Base-by-base conservation (phyloP, 352 stramenopile species). In the Pythium monospermum region DNA sequence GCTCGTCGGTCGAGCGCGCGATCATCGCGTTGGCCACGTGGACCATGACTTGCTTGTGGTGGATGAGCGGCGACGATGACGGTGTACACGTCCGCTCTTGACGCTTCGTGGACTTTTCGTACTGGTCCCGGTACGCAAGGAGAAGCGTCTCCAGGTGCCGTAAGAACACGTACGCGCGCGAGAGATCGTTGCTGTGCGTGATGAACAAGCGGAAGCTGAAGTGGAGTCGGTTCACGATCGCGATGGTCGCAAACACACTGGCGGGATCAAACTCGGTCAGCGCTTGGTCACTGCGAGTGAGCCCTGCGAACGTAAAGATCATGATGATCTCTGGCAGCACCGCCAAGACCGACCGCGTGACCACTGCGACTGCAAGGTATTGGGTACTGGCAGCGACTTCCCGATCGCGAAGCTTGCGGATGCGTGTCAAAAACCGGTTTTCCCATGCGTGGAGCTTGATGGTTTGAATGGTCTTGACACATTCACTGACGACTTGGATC, bases 371-470 rank as follows among this genome's bases (percentile, higher is more conserved):
- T 2, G 37, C 56, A 8, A 64, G 27, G 32, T 58, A 27, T n/a
- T 54, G 35, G 15, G 46, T 49, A 18, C 23, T 50, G 11, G 47
- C 49, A 7, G 30, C 41, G 2, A 57, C 42, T 35, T 64, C 56
- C 5, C 50, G 18, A 18, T 43, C 37, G 2, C 56, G 56, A 5
- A 54, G 37, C 7, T 18, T 13, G 21, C 32, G 40, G 19, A 64
- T 49, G 18, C 49, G 47, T 11, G 15, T 10, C 11, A 64, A n/a
- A 10, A 63, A 49, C 10, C 56, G 40, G 12, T 25, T 49, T 25
- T 64, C 48, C 56, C 56, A 64, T 4, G 56, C 56, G 36, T 64
- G 51, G 18, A 64, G 33, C 56, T 64, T 64, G 36, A 64, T 64
- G 36, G 48, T 58, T 30, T 64, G 56, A 49, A 64, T 64, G n/a